Conservation (phyloP, 2,329 filamentous ascomycete species). For the Colletotrichum caudatum region DNA sequence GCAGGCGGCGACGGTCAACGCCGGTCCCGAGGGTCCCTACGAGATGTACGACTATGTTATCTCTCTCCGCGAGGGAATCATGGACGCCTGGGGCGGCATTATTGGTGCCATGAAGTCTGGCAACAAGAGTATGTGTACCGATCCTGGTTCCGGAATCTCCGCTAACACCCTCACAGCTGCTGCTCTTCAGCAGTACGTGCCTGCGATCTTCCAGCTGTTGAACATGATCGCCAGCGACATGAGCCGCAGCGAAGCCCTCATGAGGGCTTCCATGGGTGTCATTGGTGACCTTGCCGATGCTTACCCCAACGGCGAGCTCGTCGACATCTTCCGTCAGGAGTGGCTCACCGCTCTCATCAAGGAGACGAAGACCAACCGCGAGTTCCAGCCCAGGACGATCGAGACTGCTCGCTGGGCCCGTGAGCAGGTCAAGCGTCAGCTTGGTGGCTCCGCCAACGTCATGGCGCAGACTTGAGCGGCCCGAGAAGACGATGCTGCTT, state of each 20-base stretch:
- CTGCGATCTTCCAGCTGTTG: constrained; percentile 88
- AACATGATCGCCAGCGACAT: constrained; percentile 82
- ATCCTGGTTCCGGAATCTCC: neutral
- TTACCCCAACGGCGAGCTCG: constrained; percentile 90
- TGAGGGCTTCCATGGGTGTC: constrained; percentile 96
- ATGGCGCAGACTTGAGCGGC: constrained; percentile 62
- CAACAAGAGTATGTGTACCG: constrained; percentile 72
- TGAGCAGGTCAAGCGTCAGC: constrained; percentile 95
- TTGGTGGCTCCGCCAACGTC: constrained; percentile 64
- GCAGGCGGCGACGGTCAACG: constrained; percentile 87
- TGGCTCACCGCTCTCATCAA: constrained; percentile 93
- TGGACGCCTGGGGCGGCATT: constrained; percentile 98
- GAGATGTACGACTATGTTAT: constrained; percentile 98
- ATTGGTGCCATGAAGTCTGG: constrained; percentile 92
- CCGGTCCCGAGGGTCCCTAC: constrained; percentile 83
- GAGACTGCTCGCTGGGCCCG: constrained; percentile 97
- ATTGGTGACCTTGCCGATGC: constrained; percentile 96
- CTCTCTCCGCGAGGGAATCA: constrained; percentile 94
- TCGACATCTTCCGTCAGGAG: constrained; percentile 86
- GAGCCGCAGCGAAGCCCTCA: constrained; percentile 90
- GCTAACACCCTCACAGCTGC: constrained; percentile 64
- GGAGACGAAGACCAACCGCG: constrained; percentile 89
- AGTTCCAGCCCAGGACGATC: constrained; percentile 86
- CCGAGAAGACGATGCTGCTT: constrained; percentile 5
- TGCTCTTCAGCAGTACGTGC: constrained; percentile 80